Evolutionary conservation across 176 grass and related monocot species (phyloP), one percentile per base, ranked within the genome.

Genomic region (Puya raimondii): DNA sequence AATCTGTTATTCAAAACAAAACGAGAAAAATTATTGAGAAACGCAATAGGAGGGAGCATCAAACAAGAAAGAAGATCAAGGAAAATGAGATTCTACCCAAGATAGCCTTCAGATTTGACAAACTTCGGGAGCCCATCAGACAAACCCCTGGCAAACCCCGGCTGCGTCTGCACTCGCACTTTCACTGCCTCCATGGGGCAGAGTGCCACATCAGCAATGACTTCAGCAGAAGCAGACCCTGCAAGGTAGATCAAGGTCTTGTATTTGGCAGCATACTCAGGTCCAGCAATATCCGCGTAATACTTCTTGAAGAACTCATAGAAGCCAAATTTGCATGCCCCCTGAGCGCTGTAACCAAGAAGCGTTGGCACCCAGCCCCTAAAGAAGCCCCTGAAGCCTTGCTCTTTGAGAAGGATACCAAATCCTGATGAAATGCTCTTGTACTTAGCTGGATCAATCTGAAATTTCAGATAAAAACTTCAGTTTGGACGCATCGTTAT

Each of bases 291-390:
- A 73, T 94, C 90, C 48, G 75, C 23, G 78, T 94, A 94, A 64
- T 89, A 17, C 75, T 89, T 94, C 80, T 94, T 94, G 83, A 94
- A 94, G 58, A 89, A 49, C 75, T 94, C 90, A 80, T 94, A 94
- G 50, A 89, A 80, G 64, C 90, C 86, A 79, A 84, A 94, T 79
- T 94, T 94, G 86, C 82, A 94, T 4, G 86, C 90, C 3, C 86
- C 90, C 73, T 94, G 90, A 48, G 90, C 86, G 53, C 90, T 94
- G 72, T 94, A 94, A 9, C 90, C 90, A 23, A 94, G 75, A 58
- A 89, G 85, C n/a, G 86, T 94, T 0, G 90, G 86, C 18, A 87
- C 90, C 90, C 90, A 89, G 12, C 90, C 90, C 68, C 83, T 67
- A 78, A 68, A 94, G 78, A 94, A 94, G 25, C 90, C 86, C 1